Evolutionary conservation across 2,329 filamentous ascomycete species (phyloP).

Genomic region (Epichloe glyceriae): DNA sequence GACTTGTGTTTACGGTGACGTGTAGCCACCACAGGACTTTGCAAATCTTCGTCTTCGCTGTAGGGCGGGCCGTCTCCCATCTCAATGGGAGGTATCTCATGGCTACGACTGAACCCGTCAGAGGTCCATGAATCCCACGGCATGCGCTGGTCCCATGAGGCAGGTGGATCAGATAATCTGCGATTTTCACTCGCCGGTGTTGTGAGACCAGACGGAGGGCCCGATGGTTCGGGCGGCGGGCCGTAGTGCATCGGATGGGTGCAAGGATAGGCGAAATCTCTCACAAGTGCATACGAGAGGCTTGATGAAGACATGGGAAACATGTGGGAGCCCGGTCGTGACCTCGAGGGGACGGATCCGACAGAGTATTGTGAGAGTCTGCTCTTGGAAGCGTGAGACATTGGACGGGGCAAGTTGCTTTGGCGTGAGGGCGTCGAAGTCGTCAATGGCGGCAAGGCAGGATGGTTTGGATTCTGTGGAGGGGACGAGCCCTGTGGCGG

Average conservation of each 20-base stretch:
- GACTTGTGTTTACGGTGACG: constrained; percentile 80
- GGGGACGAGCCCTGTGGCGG: constrained; percentile 34
- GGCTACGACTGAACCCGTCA: constrained; percentile 44
- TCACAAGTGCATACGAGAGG: constrained; percentile 75
- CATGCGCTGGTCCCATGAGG: constrained; percentile 58
- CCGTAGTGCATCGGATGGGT: constrained; percentile 87
- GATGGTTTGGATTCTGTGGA: constrained; percentile 37
- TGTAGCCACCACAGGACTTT: constrained; percentile 77
- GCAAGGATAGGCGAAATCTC: constrained; percentile 86
- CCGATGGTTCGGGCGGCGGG: constrained; percentile 61
- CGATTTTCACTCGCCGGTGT: constrained; percentile 73
- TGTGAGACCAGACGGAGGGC: constrained; percentile 63
- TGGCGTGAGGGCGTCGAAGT: constrained; percentile 45
- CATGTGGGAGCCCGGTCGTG: constrained; percentile 67
- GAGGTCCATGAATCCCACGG: constrained; percentile 44
- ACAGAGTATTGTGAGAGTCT: constrained; percentile 75
- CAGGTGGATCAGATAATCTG: constrained; percentile 70
- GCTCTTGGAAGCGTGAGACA: constrained; percentile 67
- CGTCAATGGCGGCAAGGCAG: constrained; percentile 42
- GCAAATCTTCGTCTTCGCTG: constrained; percentile 89
- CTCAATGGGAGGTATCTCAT: constrained; percentile 68
- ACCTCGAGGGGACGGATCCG: constrained; percentile 54
- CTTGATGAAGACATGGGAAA: constrained; percentile 78
- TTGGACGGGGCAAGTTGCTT: constrained; percentile 48
- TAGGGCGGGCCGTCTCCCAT: constrained; percentile 85